phyloP scores from a whole-genome alignment of 2,329 filamentous ascomycete species.

The Cladosporium sp. region DNA sequence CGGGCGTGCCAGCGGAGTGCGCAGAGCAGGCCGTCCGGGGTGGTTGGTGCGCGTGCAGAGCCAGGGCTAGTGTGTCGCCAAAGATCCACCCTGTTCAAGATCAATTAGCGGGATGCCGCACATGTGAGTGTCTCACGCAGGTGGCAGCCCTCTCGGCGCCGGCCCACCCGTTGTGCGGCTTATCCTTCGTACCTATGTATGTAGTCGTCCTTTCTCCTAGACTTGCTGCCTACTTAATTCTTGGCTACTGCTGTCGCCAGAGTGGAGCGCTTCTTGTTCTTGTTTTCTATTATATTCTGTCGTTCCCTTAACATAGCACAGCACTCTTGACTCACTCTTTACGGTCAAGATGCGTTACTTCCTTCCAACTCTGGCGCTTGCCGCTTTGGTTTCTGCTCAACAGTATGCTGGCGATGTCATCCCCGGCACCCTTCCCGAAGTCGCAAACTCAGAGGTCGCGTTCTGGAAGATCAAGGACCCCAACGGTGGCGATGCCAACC shows the following conservation, averaged over 20 bases:
- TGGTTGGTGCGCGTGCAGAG: slow-evolving; percentile 23
- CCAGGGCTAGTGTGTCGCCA: slow-evolving; percentile 20
- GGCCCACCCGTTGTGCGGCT: slow-evolving; percentile 20
- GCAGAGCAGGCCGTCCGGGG: slow-evolving; percentile 13
- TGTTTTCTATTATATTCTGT: slow-evolving; percentile 29
- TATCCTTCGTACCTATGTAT: slow-evolving; percentile 14
- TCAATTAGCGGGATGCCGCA: slow-evolving; percentile 21
- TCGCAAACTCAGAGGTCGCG: slow-evolving; percentile 30
- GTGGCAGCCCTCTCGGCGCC: slow-evolving; percentile 25
- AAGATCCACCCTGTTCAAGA: slow-evolving; percentile 21
- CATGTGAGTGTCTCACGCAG: slow-evolving; percentile 31
- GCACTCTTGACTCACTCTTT: slow-evolving; percentile 24
- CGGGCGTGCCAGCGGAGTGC: background rate
- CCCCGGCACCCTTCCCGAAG: slow-evolving; percentile 27
- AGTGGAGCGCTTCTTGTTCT: slow-evolving; percentile 20
- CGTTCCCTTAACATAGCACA: slow-evolving; percentile 26
- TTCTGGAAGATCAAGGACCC: slow-evolving; percentile 39
- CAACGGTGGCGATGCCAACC: slow-evolving; percentile 27
- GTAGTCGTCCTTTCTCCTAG: slow-evolving; percentile 22
- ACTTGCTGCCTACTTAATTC: slow-evolving; percentile 16
- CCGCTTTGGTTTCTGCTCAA: slow-evolving; percentile 25
- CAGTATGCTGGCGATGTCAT: slow-evolving; percentile 33
- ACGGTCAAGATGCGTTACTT: slow-evolving; percentile 19
- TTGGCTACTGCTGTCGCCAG: slow-evolving; percentile 18
- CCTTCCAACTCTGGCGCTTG: slow-evolving; percentile 1